Percentiles rank a stretch among this genome's conserved stretches.
Evolutionary conservation across 768 basidiomycete species (phyloP).

Genomic region (Tricholomella constricta): DNA sequence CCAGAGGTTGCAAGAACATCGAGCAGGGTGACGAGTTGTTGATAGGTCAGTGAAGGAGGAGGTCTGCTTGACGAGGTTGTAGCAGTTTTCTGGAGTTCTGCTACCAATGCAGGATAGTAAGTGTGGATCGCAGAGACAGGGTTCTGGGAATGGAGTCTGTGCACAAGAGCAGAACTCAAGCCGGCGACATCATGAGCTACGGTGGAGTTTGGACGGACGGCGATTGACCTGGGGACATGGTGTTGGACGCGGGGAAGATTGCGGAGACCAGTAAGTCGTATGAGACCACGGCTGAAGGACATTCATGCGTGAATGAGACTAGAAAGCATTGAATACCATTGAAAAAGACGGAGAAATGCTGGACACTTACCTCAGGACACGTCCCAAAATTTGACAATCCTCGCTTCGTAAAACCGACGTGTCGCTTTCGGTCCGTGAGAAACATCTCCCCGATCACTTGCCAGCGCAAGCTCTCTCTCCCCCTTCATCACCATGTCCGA

Average conservation of each 20-base stretch:
- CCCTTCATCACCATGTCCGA: slow-evolving; percentile 71
- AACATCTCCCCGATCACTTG: slow-evolving; percentile 21
- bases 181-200: slow-evolving; percentile 8
- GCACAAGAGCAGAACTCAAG: slow-evolving; percentile 18
- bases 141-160: slow-evolving; percentile 26
- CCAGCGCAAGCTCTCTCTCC: slow-evolving; percentile 33
- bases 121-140: slow-evolving; percentile 36
- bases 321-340: slow-evolving; percentile 7
- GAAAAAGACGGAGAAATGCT: not conserved
- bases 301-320: slow-evolving; percentile 57
- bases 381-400: slow-evolving; percentile 21
- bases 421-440: slow-evolving; percentile 35
- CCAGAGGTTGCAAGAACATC: slow-evolving; percentile 53
- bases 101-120: slow-evolving; percentile 32
- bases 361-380: slow-evolving; percentile 4
- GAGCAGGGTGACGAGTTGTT: slow-evolving; percentile 42
- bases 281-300: slow-evolving; percentile 50
- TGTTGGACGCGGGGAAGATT: slow-evolving; percentile 18
- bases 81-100: slow-evolving; percentile 19
- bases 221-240: slow-evolving; percentile 16
- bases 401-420: slow-evolving; percentile 25
- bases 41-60: slow-evolving; percentile 27
- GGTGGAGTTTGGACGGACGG: slow-evolving; percentile 15
- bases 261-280: slow-evolving; percentile 35
- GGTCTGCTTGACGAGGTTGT: slow-evolving; percentile 18